phyloP scores from a whole-genome alignment of 441 rosid genomes.

The Bruguiera hainesii region DNA sequence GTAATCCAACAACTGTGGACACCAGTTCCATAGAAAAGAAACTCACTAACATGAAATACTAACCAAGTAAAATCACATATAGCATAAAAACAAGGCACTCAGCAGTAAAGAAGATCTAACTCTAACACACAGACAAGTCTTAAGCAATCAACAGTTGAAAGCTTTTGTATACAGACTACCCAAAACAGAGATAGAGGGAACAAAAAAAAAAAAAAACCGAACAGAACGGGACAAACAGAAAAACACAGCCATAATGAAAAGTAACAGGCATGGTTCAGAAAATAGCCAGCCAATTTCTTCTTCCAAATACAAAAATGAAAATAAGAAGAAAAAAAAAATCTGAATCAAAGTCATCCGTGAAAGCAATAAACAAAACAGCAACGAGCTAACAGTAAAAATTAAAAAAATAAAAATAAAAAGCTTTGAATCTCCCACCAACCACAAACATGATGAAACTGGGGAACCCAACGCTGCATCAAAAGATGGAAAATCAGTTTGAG shows the following conservation, averaged over 20 bases:
- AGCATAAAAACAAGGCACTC: background rate
- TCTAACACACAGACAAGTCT: background rate
- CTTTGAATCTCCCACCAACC: background rate
- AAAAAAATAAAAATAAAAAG: background rate
- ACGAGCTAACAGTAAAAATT: background rate
- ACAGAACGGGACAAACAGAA: background rate
- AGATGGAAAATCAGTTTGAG: constrained; percentile 4
- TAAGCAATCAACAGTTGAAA: background rate
- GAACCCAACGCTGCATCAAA: constrained; percentile 7
- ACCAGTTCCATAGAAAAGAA: background rate
- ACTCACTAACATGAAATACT: background rate
- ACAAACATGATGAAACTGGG: constrained; percentile 4
- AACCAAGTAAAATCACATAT: background rate
- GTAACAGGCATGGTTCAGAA: too few relatives aligned
- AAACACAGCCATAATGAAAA: too few relatives aligned
- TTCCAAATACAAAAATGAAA: too few relatives aligned
- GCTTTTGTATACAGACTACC: background rate
- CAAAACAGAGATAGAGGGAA: background rate
- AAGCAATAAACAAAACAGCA: background rate
- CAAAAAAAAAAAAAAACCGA: background rate
- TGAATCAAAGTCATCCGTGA: too few relatives aligned
- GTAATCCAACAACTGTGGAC: background rate
- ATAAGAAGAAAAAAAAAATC: too few relatives aligned
- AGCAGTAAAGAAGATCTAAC: background rate
- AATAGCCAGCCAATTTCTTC: too few relatives aligned